Conservation (phyloP, 2,329 filamentous ascomycete species). For the Colletotrichum sp. region DNA sequence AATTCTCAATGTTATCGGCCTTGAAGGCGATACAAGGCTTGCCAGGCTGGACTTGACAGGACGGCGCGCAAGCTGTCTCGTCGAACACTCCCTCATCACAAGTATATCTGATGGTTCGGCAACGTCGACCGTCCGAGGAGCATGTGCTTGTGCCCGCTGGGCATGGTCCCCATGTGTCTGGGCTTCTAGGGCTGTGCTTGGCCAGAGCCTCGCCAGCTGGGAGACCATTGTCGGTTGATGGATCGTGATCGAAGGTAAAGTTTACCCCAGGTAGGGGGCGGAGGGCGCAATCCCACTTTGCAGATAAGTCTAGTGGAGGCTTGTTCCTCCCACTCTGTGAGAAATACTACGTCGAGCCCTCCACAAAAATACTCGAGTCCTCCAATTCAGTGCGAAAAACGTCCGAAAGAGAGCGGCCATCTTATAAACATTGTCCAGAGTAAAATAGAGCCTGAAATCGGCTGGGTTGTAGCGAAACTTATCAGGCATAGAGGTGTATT, state of each 20-base stretch:
- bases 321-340: not conserved
- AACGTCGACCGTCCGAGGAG: not conserved
- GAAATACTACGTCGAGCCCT: not conserved
- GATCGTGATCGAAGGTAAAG: not conserved
- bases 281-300: not conserved
- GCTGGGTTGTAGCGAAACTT: slow-evolving; percentile 64
- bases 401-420: slow-evolving; percentile 42
- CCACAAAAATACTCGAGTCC: not conserved
- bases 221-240: not conserved
- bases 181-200: too few relatives aligned
- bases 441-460: slow-evolving; percentile 62
- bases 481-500: slow-evolving; percentile 43
- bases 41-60: not conserved
- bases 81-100: not conserved
- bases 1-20: not conserved
- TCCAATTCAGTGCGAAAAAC: slow-evolving; percentile 29
- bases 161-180: not conserved
- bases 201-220: not conserved
- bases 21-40: not conserved
- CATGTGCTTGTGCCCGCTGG: not conserved
- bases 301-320: not conserved
- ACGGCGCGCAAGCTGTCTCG: not conserved
- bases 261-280: not conserved
- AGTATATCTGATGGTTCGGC: not conserved
- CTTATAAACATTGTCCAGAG: slow-evolving; percentile 54